Evolutionary conservation across 768 basidiomycete genomes (phyloP).

Genomic region (Agaricus blazei): DNA sequence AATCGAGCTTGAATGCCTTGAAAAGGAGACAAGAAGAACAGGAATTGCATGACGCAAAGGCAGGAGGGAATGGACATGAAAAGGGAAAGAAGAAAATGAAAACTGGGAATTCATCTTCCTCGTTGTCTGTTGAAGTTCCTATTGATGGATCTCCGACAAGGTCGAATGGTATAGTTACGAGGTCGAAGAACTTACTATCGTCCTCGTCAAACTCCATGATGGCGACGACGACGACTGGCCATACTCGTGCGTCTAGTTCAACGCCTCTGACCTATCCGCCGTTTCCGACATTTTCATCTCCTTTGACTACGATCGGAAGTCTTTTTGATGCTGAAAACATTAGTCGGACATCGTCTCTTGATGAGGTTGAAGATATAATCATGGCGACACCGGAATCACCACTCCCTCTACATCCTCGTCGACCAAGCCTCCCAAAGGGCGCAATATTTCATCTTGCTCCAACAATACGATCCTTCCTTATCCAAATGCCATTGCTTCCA

Average conservation of each 20-base stretch:
- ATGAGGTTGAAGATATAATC: not conserved
- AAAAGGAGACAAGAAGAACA: slow-evolving; percentile 4
- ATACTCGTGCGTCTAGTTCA: not conserved
- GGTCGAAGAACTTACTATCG: not conserved
- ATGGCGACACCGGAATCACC: not conserved
- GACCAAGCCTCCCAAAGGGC: not conserved
- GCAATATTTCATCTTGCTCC: no score
- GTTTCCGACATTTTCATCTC: slow-evolving; percentile 22
- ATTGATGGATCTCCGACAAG: not conserved
- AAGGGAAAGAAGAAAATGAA: not conserved
- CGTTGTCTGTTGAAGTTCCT: slow-evolving; percentile 6
- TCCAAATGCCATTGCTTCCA: not conserved
- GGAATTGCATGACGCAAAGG: slow-evolving; percentile 1
- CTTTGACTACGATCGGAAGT: not conserved
- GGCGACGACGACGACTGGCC: not conserved
- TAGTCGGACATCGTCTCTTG: not conserved
- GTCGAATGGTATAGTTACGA: not conserved
- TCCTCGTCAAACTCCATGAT: not conserved
- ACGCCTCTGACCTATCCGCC: slow-evolving; percentile 17
- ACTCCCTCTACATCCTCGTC: not conserved
- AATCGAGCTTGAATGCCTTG: not conserved
- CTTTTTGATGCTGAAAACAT: not conserved
- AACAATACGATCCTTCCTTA: not conserved
- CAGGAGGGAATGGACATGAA: not conserved
- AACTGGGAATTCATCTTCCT: not conserved